Conservation (phyloP, 148 eudicot species). For the Rhododendron williamsianum region DNA sequence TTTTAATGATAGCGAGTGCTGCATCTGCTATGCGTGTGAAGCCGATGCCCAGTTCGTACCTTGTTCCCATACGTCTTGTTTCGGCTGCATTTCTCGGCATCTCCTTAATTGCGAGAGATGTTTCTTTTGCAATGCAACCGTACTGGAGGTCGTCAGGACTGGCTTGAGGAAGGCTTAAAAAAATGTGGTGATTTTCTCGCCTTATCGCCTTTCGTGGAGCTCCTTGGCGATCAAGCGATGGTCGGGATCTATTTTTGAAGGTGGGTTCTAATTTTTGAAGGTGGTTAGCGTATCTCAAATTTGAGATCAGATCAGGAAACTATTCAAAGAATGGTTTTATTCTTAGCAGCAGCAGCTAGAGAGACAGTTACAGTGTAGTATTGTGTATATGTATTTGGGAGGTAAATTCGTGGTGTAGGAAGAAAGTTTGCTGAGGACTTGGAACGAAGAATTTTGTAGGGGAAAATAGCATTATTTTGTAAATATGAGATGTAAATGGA, state of each 20-base stretch:
- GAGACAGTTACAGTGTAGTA: background rate
- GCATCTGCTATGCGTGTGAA: conserved; percentile 64
- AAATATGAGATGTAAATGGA: conserved; percentile 15
- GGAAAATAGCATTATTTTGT: background rate
- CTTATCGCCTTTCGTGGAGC: background rate
- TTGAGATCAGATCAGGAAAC: background rate
- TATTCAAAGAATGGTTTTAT: background rate
- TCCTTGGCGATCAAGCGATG: background rate
- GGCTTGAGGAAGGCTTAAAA: conserved; percentile 21
- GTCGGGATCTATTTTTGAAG: background rate
- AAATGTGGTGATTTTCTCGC: background rate
- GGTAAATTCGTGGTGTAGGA: background rate
- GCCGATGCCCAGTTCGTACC: conserved; percentile 70
- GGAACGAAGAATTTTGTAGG: conserved; percentile 15
- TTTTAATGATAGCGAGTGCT: conserved; percentile 48
- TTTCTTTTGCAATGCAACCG: conserved; percentile 85
- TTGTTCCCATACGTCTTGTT: conserved; percentile 72
- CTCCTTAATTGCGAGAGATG: conserved; percentile 84
- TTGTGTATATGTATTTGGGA: conserved; percentile 2
- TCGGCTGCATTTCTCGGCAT: conserved; percentile 83
- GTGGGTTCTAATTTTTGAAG: background rate
- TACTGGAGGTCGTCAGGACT: conserved; percentile 38
- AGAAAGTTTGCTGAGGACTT: background rate
- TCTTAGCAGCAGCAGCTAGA: background rate
- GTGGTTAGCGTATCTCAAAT: background rate